Percentiles rank a stretch among this genome's conserved stretches.
Evolutionary conservation across 2,329 filamentous ascomycete species (phyloP).

Genomic region (Diaporthe eres): DNA sequence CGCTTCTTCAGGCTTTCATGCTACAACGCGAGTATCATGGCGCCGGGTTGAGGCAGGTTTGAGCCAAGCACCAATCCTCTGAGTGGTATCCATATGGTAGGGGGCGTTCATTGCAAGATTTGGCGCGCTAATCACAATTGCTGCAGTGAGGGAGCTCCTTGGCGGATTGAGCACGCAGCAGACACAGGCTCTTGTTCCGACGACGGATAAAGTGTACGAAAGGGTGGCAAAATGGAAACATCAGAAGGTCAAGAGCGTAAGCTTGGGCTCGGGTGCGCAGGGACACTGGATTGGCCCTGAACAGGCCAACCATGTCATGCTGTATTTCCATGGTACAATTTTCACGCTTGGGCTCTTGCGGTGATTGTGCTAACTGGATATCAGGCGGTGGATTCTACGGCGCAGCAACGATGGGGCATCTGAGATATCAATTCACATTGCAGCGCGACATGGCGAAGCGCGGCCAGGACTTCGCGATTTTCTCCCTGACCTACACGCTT

Average conservation of each 20-base stretch:
- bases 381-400: conserved; percentile 46
- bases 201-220: conserved; percentile 25
- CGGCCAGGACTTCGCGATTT: conserved; percentile 45
- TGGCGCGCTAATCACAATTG: neutral
- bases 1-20: neutral
- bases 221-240: conserved; percentile 4
- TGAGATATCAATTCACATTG: conserved; percentile 46
- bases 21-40: neutral
- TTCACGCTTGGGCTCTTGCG: neutral
- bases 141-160: conserved; percentile 19
- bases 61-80: neutral
- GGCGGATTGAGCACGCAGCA: conserved; percentile 22
- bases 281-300: conserved; percentile 49
- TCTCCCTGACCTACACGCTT: conserved; percentile 52
- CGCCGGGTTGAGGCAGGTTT: no score
- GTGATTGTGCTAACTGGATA: neutral
- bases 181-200: conserved; percentile 22
- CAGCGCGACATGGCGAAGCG: conserved; percentile 41
- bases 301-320: conserved; percentile 48
- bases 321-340: conserved; percentile 48
- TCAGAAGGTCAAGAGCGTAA: neutral
- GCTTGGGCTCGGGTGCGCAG: conserved; percentile 11
- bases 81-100: neutral
- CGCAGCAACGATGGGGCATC: conserved; percentile 45
- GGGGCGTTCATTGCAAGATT: neutral